A percentile compares a stretch with the other conserved stretches of the same genome.
Conservation (phyloP, 305 asterid genomes). For the Fraxinus xanthoxyloides region DNA sequence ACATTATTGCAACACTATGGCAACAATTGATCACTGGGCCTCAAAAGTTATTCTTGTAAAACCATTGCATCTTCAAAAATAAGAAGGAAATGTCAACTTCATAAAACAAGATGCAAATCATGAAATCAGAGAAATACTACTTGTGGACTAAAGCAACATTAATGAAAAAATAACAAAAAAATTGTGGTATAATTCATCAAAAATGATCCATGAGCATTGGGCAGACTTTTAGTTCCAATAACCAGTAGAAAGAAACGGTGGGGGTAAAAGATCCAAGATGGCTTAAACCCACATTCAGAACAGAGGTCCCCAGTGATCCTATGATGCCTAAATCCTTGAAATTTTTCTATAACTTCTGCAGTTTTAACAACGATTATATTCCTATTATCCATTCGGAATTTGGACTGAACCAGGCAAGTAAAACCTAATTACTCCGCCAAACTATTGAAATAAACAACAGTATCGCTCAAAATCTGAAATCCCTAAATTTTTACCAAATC, state of each 20-base stretch:
- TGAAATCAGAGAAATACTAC: neutral
- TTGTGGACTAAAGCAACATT: neutral
- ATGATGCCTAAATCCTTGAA: neutral
- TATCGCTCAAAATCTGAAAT: neutral
- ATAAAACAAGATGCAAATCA: constrained; percentile 5
- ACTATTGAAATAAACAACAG: constrained; percentile 11
- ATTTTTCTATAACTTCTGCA: neutral
- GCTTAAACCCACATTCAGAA: constrained; percentile 1
- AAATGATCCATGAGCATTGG: neutral
- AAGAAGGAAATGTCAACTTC: neutral
- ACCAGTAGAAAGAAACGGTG: constrained; percentile 6
- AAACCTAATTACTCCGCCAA: neutral
- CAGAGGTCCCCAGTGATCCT: neutral
- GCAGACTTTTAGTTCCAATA: neutral
- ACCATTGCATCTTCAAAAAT: neutral
- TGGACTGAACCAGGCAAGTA: neutral
- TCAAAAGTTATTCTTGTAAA: constrained; percentile 4
- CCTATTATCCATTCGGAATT: constrained; percentile 12
- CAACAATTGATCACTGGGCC: neutral
- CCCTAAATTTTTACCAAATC: neutral
- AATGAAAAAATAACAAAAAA: neutral
- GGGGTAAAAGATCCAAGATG: neutral
- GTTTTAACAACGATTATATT: neutral
- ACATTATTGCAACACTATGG: neutral
- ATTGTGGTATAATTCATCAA: neutral